Evolutionary conservation across 106 monocot species (phyloP).

Genomic region (Hemerocallis citrina): DNA sequence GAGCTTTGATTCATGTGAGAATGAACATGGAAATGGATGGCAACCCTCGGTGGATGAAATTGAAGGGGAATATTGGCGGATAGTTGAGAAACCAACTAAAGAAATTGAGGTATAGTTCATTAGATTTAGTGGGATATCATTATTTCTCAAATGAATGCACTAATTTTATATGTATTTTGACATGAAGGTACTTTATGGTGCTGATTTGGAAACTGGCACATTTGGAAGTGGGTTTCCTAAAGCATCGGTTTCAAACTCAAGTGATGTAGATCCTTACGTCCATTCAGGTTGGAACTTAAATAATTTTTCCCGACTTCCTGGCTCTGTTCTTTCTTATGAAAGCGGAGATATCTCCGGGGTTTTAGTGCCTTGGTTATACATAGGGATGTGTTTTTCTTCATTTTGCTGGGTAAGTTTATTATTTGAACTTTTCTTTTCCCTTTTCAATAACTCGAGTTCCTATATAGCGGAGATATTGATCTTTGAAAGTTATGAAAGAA

Average conservation of each 20-base stretch:
- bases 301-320: slow-evolving; percentile 84
- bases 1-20: slow-evolving; percentile 2
- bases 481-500: background rate
- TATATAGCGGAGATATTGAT: background rate
- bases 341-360: slow-evolving; percentile 93
- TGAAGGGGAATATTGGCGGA: slow-evolving; percentile 98
- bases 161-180: background rate
- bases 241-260: slow-evolving; percentile 15
- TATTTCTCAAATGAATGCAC: background rate
- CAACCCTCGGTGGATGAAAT: slow-evolving; percentile 72
- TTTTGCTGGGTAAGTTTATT: slow-evolving; percentile 86
- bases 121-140: background rate
- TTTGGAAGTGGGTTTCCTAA: slow-evolving; percentile 95
- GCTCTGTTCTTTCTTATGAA: slow-evolving; percentile 85
- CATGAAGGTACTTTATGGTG: slow-evolving; percentile 85
- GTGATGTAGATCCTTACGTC: slow-evolving; percentile 37
- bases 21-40: slow-evolving; percentile 27
- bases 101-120: slow-evolving; percentile 64
- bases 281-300: slow-evolving; percentile 92
- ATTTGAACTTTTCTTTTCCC: background rate
- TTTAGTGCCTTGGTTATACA: slow-evolving; percentile 88
- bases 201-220: slow-evolving; percentile 83
- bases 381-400: slow-evolving; percentile 98
- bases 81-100: slow-evolving; percentile 70
- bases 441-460: background rate